phyloP scores from a whole-genome alignment of 169 alveolate genomes.

The Plasmodium knowlesi region DNA sequence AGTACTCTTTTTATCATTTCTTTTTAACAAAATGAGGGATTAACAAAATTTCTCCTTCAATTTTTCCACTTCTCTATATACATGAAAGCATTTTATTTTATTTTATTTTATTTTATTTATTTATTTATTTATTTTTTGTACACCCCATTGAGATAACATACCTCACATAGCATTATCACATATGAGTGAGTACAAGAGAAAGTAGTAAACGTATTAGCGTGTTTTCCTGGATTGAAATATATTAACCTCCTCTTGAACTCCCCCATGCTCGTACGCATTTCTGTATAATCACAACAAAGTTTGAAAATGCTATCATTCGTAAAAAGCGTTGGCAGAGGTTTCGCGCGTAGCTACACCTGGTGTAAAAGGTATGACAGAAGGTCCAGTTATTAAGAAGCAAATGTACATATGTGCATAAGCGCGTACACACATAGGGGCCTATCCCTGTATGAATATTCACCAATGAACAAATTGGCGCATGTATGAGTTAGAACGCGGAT shows the following conservation, averaged over 20 bases:
- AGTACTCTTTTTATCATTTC: neutral
- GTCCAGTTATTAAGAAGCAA: neutral
- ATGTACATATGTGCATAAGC: neutral
- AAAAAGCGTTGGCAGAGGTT: slow-evolving; percentile 29
- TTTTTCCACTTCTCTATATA: neutral
- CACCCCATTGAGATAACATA: neutral
- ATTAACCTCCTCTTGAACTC: neutral
- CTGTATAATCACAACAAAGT: slow-evolving; percentile 13
- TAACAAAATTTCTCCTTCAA: neutral
- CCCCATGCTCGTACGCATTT: neutral
- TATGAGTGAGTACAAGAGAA: neutral
- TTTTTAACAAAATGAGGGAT: neutral
- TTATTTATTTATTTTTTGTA: no score
- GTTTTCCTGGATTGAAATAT: neutral
- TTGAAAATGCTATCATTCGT: slow-evolving; percentile 44
- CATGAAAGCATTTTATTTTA: neutral
- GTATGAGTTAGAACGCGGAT: neutral
- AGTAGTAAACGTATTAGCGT: neutral
- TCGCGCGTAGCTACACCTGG: slow-evolving; percentile 37
- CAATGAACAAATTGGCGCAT: neutral
- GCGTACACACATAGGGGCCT: neutral
- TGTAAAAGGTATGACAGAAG: slow-evolving; percentile 29
- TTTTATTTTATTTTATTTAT: no score
- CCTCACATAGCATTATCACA: neutral
- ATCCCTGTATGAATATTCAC: neutral